A percentile compares a stretch with the other conserved stretches of the same genome.
Evolutionary conservation across 768 basidiomycete genomes (phyloP).

Genomic region (Clathrus columnatus): DNA sequence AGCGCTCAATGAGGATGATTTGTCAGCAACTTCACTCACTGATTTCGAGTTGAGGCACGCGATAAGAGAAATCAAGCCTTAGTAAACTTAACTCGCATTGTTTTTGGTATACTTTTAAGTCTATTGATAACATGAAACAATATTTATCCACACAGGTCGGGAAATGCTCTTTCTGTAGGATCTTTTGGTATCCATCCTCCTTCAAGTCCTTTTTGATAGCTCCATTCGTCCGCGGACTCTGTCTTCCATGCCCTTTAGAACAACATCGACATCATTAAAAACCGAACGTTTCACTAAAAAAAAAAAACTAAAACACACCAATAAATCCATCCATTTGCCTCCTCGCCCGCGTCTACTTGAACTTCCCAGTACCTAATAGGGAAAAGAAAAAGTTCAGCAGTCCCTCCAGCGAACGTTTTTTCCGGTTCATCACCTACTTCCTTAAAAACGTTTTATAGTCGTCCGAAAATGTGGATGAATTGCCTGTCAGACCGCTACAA

Average conservation of each 20-base stretch:
- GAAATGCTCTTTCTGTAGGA: slow-evolving; percentile 57
- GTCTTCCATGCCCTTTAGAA: slow-evolving; percentile 57
- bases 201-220: slow-evolving; percentile 62
- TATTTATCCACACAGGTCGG: slow-evolving; percentile 44
- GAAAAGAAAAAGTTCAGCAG: too few species aligned
- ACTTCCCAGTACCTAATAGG: slow-evolving; percentile 41
- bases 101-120: background rate
- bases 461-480: slow-evolving; percentile 44
- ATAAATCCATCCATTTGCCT: slow-evolving; percentile 61
- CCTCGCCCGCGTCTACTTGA: slow-evolving; percentile 67
- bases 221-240: slow-evolving; percentile 69
- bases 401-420: too few species aligned
- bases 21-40: background rate
- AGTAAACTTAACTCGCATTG: background rate
- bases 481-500: slow-evolving; percentile 57
- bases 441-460: slow-evolving; percentile 57
- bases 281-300: background rate
- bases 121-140: background rate
- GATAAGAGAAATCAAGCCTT: background rate
- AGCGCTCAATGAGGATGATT: background rate
- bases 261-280: background rate
- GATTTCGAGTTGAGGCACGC: background rate
- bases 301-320: slow-evolving; percentile 24
- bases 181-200: slow-evolving; percentile 74
- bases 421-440: slow-evolving; percentile 48